These are phyloP conservation scores for Trichoderma asperelloides DNA, from an alignment of 495 filamentous ascomycete genomes.

Conservation along the genomic window DNA sequence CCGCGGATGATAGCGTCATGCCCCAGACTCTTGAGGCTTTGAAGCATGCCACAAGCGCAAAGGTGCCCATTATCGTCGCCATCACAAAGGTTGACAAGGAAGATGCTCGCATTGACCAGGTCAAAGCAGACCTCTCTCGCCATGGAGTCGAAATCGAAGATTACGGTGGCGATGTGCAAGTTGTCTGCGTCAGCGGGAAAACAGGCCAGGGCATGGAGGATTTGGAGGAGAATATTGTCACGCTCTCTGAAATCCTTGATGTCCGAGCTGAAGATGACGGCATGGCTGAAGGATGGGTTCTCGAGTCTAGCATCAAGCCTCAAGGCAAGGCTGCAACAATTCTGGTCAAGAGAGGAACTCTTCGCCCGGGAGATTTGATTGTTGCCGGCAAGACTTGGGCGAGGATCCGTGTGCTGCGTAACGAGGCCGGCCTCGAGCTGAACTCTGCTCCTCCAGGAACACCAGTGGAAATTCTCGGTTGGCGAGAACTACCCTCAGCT, in stretches of 20 bases:
- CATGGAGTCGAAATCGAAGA: slow-evolving; percentile 90
- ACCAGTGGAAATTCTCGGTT: slow-evolving; percentile 87
- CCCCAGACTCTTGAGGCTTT: slow-evolving; percentile 96
- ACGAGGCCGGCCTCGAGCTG: slow-evolving; percentile 72
- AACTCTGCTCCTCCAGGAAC: slow-evolving; percentile 74
- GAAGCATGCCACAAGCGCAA: slow-evolving; percentile 83
- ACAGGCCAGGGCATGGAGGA: slow-evolving; percentile 88
- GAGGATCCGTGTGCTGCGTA: slow-evolving; percentile 68
- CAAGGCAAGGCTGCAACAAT: slow-evolving; percentile 83
- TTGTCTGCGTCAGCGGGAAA: slow-evolving; percentile 83
- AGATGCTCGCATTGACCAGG: slow-evolving; percentile 63
- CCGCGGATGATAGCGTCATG: slow-evolving; percentile 95
- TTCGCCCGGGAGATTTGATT: slow-evolving; percentile 71
- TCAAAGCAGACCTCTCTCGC: slow-evolving; percentile 80
- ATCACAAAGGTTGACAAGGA: slow-evolving; percentile 96
- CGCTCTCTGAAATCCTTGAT: slow-evolving; percentile 81
- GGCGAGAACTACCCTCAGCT: slow-evolving; percentile 84
- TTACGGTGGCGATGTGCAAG: slow-evolving; percentile 89
- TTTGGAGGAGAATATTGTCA: slow-evolving; percentile 79
- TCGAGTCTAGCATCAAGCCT: slow-evolving; percentile 85
- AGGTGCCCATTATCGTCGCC: slow-evolving; percentile 95
- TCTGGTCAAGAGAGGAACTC: slow-evolving; percentile 77
- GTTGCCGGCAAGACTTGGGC: slow-evolving; percentile 84
- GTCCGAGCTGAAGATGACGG: slow-evolving; percentile 72
- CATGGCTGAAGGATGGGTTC: slow-evolving; percentile 82